A percentile compares a stretch with the other conserved stretches of the same genome.
phyloP scores from a whole-genome alignment of 23 red algal species.

The Agarophyton chilense region DNA sequence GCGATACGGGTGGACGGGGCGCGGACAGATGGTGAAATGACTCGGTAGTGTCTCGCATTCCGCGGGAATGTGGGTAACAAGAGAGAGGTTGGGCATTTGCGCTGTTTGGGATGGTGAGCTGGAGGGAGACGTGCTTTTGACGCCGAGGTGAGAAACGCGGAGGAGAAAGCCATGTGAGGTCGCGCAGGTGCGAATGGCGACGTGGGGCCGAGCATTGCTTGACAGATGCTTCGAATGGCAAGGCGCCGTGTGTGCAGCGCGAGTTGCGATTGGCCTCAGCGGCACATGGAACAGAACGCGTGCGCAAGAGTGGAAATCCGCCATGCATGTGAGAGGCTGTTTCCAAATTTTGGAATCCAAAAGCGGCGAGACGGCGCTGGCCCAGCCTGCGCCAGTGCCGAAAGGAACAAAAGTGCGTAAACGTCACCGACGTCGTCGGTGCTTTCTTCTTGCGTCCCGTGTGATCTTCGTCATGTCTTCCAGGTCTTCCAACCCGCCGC shows the following conservation, averaged over 20 bases:
- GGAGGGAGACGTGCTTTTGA: neutral
- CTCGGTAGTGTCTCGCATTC: neutral
- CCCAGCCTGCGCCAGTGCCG: no score
- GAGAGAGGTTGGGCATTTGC: neutral
- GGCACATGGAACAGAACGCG: neutral
- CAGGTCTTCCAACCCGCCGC: neutral
- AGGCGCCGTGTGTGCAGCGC: neutral
- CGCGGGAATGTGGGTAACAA: neutral
- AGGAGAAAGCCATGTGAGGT: no score
- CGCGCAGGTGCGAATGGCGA: no score
- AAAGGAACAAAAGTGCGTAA: no score
- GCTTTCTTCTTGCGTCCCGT: neutral
- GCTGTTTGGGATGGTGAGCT: neutral
- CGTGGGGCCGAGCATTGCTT: no score
- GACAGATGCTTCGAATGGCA: neutral
- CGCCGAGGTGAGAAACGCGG: no score
- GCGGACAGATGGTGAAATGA: neutral
- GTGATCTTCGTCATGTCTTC: neutral
- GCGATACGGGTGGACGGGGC: neutral
- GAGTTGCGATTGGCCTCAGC: neutral
- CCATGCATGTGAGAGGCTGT: neutral
- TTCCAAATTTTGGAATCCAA: neutral
- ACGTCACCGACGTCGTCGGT: neutral
- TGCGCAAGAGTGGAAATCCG: neutral
- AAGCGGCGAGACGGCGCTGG: no score